phyloP scores from a whole-genome alignment of 2,329 filamentous ascomycete genomes.

The Aspergillus pseudoglaucus region DNA sequence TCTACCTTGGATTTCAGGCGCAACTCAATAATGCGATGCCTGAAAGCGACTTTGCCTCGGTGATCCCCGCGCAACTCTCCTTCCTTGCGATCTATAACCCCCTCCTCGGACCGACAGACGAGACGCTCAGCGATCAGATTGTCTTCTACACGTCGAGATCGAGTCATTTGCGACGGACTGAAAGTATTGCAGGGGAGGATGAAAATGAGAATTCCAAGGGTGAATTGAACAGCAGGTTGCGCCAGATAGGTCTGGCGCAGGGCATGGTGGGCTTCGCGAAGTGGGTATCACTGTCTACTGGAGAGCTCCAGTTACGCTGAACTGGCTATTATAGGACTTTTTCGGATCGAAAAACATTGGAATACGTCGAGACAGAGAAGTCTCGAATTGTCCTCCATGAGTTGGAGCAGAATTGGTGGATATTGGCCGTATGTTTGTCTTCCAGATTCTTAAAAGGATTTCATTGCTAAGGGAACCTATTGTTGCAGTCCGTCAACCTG shows the following conservation, averaged over 20 bases:
- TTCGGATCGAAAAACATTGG: conserved; percentile 66
- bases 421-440: conserved; percentile 65
- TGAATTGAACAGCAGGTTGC: conserved; percentile 75
- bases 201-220: conserved; percentile 42
- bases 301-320: conserved; percentile 9
- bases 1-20: conserved; percentile 6
- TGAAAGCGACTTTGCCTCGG: conserved; percentile 28
- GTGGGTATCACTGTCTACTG: conserved; percentile 34
- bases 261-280: conserved; percentile 89
- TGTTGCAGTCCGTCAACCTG: conserved; percentile 65
- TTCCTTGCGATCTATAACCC: conserved; percentile 97
- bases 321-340: conserved; percentile 57
- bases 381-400: conserved; percentile 78
- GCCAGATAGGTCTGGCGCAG: conserved; percentile 92
- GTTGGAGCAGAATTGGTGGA: conserved; percentile 90
- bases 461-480: conserved; percentile 6
- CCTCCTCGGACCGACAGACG: conserved; percentile 64
- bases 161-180: conserved; percentile 19
- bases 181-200: conserved; percentile 12
- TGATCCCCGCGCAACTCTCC: conserved; percentile 74
- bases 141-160: conserved; percentile 76
- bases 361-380: conserved; percentile 87
- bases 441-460: not conserved
- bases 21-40: conserved; percentile 30
- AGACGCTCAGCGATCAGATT: conserved; percentile 72